Conservation (phyloP, 257 asterid species). For the Jacaranda mimosifolia region DNA sequence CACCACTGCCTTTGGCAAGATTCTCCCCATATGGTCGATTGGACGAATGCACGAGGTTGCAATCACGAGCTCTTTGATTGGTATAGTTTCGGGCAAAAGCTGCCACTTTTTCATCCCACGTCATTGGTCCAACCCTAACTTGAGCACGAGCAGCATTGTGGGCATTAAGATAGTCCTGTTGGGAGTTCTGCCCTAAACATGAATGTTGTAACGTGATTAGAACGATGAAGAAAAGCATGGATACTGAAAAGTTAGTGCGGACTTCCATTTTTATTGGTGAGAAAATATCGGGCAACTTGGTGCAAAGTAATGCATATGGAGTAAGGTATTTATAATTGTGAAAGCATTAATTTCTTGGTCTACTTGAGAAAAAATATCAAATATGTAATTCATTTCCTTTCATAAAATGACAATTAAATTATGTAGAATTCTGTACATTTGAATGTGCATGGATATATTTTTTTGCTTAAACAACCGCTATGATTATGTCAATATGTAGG, state of each 20-base stretch:
- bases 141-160: conserved; percentile 57
- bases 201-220: conserved; percentile 18
- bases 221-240: background rate
- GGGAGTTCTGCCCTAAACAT: conserved; percentile 49
- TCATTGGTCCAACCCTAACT: background rate
- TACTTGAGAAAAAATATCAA: background rate
- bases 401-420: background rate
- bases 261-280: conserved; percentile 17
- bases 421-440: background rate
- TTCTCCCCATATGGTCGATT: conserved; percentile 55
- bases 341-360: background rate
- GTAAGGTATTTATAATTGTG: conserved; percentile 16
- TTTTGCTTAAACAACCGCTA: background rate
- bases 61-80: conserved; percentile 41
- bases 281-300: background rate
- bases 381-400: background rate
- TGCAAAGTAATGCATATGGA: background rate
- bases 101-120: conserved; percentile 56
- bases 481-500: too few species aligned
- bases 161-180: conserved; percentile 45
- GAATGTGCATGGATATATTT: too few species aligned
- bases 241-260: conserved; percentile 36
- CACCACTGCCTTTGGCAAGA: conserved; percentile 41
- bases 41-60: conserved; percentile 53
- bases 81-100: conserved; percentile 53